Evolutionary conservation across 139 green algal species (phyloP).

Genomic region (Chlorella sp.): DNA sequence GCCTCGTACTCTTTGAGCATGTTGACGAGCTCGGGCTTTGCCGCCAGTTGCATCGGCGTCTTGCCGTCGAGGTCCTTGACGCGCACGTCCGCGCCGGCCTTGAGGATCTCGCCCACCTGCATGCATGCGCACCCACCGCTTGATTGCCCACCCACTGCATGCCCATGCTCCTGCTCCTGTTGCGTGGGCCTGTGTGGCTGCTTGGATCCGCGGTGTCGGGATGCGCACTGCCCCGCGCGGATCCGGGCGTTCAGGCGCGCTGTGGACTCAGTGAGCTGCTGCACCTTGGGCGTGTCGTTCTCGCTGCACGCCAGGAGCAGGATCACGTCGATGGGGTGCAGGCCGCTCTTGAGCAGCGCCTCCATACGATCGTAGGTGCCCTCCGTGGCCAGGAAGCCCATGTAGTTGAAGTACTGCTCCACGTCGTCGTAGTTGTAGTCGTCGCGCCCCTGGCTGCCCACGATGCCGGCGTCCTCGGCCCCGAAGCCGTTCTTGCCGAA

Average conservation of each 20-base stretch:
- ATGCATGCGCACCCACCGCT: too few species aligned
- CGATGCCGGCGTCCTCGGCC: slow-evolving; percentile 42
- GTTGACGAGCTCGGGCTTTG: slow-evolving; percentile 49
- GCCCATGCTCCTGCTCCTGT: too few species aligned
- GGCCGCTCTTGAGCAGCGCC: not conserved
- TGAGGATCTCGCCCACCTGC: slow-evolving; percentile 72
- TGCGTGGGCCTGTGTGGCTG: too few species aligned
- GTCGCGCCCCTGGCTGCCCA: slow-evolving; percentile 46
- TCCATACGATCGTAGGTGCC: slow-evolving; percentile 82
- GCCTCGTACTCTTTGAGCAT: slow-evolving; percentile 42
- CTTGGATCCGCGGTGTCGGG: too few species aligned
- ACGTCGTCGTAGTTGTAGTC: slow-evolving; percentile 77
- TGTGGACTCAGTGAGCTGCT: too few species aligned
- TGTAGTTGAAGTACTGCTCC: slow-evolving; percentile 98
- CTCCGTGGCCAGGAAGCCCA: slow-evolving; percentile 87
- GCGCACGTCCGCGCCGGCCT: slow-evolving; percentile 51
- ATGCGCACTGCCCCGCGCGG: too few species aligned
- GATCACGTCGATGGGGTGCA: slow-evolving; percentile 82
- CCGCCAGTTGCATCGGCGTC: slow-evolving; percentile 58
- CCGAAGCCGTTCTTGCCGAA: slow-evolving; percentile 55
- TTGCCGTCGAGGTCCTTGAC: slow-evolving; percentile 69
- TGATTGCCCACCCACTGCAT: too few species aligned
- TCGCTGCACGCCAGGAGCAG: slow-evolving; percentile 84
- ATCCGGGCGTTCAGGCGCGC: too few species aligned
- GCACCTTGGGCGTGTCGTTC: slow-evolving; percentile 82